Percentiles rank a stretch among this genome's conserved stretches.
Evolutionary conservation across 2,329 filamentous ascomycete genomes (phyloP).

Genomic region (Talaromyces sp.): DNA sequence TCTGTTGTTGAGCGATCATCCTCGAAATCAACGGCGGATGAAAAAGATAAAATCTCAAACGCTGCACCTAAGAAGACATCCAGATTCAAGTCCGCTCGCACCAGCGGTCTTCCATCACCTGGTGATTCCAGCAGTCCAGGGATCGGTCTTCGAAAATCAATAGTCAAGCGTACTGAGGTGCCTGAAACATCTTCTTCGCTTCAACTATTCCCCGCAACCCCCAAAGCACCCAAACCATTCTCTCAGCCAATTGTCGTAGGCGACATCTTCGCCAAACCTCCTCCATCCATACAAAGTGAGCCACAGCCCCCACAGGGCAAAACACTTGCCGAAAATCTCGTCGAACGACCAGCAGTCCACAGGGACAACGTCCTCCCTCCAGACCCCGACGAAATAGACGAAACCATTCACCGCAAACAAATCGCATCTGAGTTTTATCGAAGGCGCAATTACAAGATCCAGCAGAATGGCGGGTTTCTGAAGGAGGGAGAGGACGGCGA

Average conservation of each 20-base stretch:
- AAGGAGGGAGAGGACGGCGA: conserved; percentile 66
- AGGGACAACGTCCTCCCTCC: conserved; percentile 26
- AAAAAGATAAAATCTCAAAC: conserved; percentile 14
- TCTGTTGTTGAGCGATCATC: conserved; percentile 39
- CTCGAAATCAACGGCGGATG: neutral
- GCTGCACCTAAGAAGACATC: conserved; percentile 35
- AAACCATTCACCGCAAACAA: conserved; percentile 66
- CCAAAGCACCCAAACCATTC: conserved; percentile 31
- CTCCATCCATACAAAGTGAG: conserved; percentile 9
- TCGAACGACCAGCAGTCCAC: conserved; percentile 42
- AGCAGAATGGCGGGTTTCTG: conserved; percentile 75
- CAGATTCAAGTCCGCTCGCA: conserved; percentile 37
- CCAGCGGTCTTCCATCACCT: conserved; percentile 12
- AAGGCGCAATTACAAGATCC: conserved; percentile 75
- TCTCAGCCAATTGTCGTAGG: conserved; percentile 28
- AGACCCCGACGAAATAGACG: conserved; percentile 64
- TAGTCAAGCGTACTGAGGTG: conserved; percentile 15
- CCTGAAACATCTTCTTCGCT: conserved; percentile 20
- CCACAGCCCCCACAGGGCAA: conserved; percentile 37
- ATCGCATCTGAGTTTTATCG: conserved; percentile 78
- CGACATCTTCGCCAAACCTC: conserved; percentile 5
- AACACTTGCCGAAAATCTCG: conserved; percentile 54
- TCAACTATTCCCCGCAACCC: conserved; percentile 32
- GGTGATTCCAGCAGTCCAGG: conserved; percentile 8
- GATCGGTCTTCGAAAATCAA: neutral